These are phyloP conservation scores for Lagenaria siceraria DNA, from an alignment of 306 rosid genomes.

Conservation along the genomic window DNA sequence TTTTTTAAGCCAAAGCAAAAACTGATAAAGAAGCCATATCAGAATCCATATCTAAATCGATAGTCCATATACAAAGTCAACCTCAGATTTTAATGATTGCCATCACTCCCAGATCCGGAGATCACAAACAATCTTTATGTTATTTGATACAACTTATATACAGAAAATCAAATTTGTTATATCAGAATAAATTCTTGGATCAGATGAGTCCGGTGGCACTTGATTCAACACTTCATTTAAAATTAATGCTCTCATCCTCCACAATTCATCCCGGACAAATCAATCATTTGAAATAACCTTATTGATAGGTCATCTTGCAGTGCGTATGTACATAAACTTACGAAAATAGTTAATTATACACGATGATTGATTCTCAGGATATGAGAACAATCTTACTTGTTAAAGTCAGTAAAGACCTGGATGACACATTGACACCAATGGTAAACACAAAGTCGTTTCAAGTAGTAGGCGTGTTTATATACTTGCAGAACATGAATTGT, in stretches of 20 bases:
- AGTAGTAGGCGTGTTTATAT: neutral
- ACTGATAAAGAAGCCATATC: neutral
- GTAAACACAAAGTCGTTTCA: neutral
- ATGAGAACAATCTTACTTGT: neutral
- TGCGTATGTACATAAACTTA: neutral
- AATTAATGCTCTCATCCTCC: neutral
- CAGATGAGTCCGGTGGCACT: neutral
- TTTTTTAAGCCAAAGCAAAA: neutral
- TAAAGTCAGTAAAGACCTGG: neutral
- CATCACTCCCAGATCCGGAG: neutral
- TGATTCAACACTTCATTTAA: neutral
- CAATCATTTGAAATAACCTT: neutral
- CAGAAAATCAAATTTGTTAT: neutral
- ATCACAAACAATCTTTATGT: neutral
- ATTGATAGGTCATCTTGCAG: neutral
- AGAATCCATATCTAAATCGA: neutral
- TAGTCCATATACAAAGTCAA: neutral
- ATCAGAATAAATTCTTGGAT: neutral
- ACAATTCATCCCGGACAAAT: neutral
- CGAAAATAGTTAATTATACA: neutral
- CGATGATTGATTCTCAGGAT: neutral
- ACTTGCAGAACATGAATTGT: neutral
- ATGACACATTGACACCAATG: neutral
- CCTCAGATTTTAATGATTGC: neutral
- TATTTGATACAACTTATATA: neutral